phyloP scores from a whole-genome alignment of 768 basidiomycete genomes.

The Boletus huronensis region DNA sequence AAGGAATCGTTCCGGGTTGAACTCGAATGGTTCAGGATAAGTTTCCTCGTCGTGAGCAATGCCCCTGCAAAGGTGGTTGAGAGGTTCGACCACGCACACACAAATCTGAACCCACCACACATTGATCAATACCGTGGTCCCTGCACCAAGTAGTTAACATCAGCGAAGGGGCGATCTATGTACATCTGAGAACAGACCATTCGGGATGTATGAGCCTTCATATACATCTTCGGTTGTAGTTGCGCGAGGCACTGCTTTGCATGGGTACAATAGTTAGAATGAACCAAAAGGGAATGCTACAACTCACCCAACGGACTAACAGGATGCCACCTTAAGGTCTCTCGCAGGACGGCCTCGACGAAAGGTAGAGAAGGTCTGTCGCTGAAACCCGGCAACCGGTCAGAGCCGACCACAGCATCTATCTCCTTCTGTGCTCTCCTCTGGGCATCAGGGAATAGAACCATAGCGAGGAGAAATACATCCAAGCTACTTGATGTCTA shows the following conservation, averaged over 20 bases:
- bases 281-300: neutral
- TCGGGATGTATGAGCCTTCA: conserved; percentile 23
- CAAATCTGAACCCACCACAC: conserved; percentile 15
- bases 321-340: conserved; percentile 25
- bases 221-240: conserved; percentile 22
- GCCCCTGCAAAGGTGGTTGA: conserved; percentile 28
- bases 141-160: conserved; percentile 6
- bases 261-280: neutral
- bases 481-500: conserved; percentile 22
- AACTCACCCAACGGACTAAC: conserved; percentile 19
- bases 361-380: conserved; percentile 26
- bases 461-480: conserved; percentile 29
- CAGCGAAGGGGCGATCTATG: neutral
- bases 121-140: conserved; percentile 21
- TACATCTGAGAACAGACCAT: conserved; percentile 14
- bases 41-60: conserved; percentile 37
- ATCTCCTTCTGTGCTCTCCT: conserved; percentile 25
- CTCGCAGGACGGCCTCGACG: conserved; percentile 23
- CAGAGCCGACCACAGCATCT: conserved; percentile 18
- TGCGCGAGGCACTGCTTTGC: conserved; percentile 22
- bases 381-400: conserved; percentile 20
- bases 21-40: conserved; percentile 40
- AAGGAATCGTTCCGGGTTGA: conserved; percentile 40
- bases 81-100: neutral
- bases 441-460: conserved; percentile 25